Conservation (phyloP, 2,329 filamentous ascomycete genomes). For the Hymenoscyphus repandus region DNA sequence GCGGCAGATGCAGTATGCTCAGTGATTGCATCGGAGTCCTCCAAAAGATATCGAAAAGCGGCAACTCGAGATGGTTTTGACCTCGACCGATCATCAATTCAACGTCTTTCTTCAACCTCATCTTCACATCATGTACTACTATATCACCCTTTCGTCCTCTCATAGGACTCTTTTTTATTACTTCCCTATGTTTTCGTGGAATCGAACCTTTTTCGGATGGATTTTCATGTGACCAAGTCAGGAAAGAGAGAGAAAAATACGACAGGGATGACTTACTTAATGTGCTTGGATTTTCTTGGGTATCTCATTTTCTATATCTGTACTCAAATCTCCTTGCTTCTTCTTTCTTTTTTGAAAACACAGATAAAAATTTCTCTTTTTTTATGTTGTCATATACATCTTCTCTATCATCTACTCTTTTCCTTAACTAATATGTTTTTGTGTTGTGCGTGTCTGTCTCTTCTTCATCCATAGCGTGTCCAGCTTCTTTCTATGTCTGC, state of each 20-base stretch:
- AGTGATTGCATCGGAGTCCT: constrained; percentile 50
- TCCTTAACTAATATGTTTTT: too few species aligned
- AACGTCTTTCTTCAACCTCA: neutral
- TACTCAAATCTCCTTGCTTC: neutral
- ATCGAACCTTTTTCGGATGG: neutral
- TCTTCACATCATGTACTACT: neutral
- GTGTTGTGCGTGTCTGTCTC: too few species aligned
- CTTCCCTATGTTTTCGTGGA: neutral
- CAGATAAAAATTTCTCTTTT: too few species aligned
- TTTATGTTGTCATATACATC: too few species aligned
- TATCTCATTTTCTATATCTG: neutral
- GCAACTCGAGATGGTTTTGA: constrained; percentile 39
- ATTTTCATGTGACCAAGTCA: neutral
- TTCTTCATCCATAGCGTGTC: too few species aligned
- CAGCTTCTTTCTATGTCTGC: too few species aligned
- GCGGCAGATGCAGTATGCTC: constrained; percentile 44
- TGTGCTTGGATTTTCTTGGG: constrained; percentile 1
- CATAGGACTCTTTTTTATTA: neutral
- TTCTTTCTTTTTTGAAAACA: too few species aligned
- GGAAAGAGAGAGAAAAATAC: neutral
- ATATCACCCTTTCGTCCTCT: neutral
- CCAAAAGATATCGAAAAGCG: constrained; percentile 44
- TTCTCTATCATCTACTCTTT: too few species aligned
- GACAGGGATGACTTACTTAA: constrained; percentile 4
- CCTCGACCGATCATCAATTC: neutral